Evolutionary conservation across 495 filamentous ascomycete genomes (phyloP), one percentile per base, ranked within the genome.

Genomic region (Annulohypoxylon maeteangense): DNA sequence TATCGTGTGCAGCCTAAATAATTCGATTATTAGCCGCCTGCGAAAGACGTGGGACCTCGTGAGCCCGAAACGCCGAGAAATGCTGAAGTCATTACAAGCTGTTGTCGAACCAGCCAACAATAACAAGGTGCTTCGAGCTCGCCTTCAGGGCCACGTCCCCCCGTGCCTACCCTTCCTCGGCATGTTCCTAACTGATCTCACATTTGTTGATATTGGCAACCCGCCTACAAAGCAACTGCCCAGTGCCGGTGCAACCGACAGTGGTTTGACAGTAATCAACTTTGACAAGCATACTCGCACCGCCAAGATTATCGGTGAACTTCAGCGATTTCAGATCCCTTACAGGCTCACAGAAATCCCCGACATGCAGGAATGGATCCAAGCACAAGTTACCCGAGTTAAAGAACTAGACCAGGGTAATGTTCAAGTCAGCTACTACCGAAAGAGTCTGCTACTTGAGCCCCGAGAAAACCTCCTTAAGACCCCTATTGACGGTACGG

Each of bases 211-310:
- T 76, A 92, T 93, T 65, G 96, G 96, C 64, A 99, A 99, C 80
- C 91, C 92, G 51, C 88, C 92, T 6, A 92, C 85, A 31, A 89
- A 90, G 69, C 86, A 89, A 59, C 81, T 91, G 4, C 86, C 88
- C 7, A 81, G 85, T 47, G 66, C 79, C 6, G 78, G 81, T 75
- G 83, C 67, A 72, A 79, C 76, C 72, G 88, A 64, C 74, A 83
- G 61, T 78, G 87, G 90, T 32, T 85, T 91, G 78, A 85, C 87
- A 0, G 92, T 98, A 16, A 94, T 99, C 86, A 99, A 99, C 81
- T 99, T 97, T 68, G 95, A 98, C 85, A 99, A 98, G 81, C 92
- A 98, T 76, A 91, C 90, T 76, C 93, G 93, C 76, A 98, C 94
- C 2, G 95, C 96, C 7, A 92, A 92, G 74, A 94, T 97, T 77